These are phyloP conservation scores for Nigrospora sphaerica DNA, from an alignment of 2,329 filamentous ascomycete species.

Conservation along the genomic window DNA sequence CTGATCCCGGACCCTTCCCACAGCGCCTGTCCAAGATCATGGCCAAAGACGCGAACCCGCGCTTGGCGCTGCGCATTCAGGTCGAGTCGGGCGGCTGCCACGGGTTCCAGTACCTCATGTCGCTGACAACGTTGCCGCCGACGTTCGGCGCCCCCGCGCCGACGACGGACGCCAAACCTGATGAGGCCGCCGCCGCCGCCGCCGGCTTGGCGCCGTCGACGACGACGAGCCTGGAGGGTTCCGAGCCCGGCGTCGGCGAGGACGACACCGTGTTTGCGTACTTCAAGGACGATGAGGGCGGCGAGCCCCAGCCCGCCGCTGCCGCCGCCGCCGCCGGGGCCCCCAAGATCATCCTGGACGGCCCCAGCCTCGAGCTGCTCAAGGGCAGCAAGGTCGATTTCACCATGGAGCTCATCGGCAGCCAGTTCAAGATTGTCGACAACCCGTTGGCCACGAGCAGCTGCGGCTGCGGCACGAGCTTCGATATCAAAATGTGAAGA, in stretches of 20 bases:
- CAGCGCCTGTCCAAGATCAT: slow-evolving; percentile 74
- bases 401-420: slow-evolving; percentile 78
- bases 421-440: slow-evolving; percentile 93
- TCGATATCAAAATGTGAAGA: slow-evolving; percentile 71
- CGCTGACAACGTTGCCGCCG: slow-evolving; percentile 58
- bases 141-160: slow-evolving; percentile 6
- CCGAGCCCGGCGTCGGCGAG: slow-evolving; percentile 33
- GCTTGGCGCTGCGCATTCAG: slow-evolving; percentile 80
- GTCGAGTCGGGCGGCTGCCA: slow-evolving; percentile 95
- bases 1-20: not conserved
- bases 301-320: slow-evolving; percentile 2
- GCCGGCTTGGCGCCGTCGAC: slow-evolving; percentile 18
- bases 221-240: slow-evolving; percentile 14
- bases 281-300: slow-evolving; percentile 37
- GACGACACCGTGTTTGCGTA: slow-evolving; percentile 88
- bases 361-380: slow-evolving; percentile 77
- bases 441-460: slow-evolving; percentile 89
- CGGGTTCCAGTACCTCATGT: slow-evolving; percentile 97
- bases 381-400: slow-evolving; percentile 95
- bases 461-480: slow-evolving; percentile 95
- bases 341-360: slow-evolving; percentile 84
- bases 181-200: slow-evolving; percentile 16
- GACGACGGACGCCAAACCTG: slow-evolving; percentile 11
- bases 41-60: slow-evolving; percentile 62
- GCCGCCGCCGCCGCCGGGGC: slow-evolving; percentile 25